phyloP scores from a whole-genome alignment of 176 grass and related monocot genomes.

The Elymus sibiricus region DNA sequence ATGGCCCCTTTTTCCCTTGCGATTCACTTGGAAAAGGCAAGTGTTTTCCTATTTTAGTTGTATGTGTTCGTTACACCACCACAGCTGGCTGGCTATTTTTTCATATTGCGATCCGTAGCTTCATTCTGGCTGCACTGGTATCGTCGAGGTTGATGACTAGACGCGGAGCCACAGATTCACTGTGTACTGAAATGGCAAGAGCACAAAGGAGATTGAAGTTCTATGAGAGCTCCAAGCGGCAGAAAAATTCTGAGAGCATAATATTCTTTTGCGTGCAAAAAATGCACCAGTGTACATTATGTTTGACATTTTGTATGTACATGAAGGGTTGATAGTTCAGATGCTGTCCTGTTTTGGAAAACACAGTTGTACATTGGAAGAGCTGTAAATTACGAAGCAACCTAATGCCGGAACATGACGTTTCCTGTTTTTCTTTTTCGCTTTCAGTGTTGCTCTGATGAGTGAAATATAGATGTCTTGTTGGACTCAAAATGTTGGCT shows the following conservation, averaged over 20 bases:
- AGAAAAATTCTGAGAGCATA: not conserved
- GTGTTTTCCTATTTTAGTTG: slow-evolving; percentile 14
- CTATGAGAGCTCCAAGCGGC: not conserved
- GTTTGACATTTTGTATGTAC: slow-evolving; percentile 16
- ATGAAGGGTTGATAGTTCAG: slow-evolving; percentile 7
- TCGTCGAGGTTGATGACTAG: not conserved
- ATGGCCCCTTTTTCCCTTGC: slow-evolving; percentile 38
- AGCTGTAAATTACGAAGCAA: slow-evolving; percentile 22
- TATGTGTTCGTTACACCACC: slow-evolving; percentile 15
- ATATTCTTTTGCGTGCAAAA: not conserved
- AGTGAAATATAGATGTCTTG: not conserved
- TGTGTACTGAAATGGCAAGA: not conserved
- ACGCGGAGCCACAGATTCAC: not conserved
- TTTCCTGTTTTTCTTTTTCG: not conserved
- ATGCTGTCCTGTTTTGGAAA: slow-evolving; percentile 7
- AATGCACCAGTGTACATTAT: not conserved
- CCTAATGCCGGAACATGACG: not conserved
- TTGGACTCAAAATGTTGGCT: not conserved
- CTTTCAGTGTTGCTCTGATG: not conserved
- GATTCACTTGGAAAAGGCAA: slow-evolving; percentile 30
- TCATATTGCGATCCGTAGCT: not conserved
- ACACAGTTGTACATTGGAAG: slow-evolving; percentile 13
- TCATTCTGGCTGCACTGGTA: slow-evolving; percentile 2
- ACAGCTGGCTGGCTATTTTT: slow-evolving; percentile 33
- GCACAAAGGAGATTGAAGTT: not conserved